Evolutionary conservation across 2,329 filamentous ascomycete species (phyloP).

Genomic region (Incumbomyces lentus): DNA sequence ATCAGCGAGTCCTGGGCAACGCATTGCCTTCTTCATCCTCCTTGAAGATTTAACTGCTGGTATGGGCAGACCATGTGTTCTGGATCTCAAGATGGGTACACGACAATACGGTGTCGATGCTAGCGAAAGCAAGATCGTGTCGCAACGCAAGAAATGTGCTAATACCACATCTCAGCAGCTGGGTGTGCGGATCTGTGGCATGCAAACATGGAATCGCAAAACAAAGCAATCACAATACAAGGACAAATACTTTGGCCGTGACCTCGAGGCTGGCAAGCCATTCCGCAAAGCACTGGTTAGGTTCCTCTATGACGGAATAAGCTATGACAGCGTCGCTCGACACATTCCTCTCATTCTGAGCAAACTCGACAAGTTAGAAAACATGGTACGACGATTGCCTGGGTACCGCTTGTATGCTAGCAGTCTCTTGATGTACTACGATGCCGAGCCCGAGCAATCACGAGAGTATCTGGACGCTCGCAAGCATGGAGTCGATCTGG

Average conservation of each 20-base stretch:
- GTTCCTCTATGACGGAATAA: conserved; percentile 84
- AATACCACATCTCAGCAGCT: conserved; percentile 84
- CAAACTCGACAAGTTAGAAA: conserved; percentile 73
- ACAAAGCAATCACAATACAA: conserved; percentile 84
- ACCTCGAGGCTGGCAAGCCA: conserved; percentile 74
- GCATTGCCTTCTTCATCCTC: conserved; percentile 85
- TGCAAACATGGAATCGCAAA: conserved; percentile 89
- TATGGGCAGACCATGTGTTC: conserved; percentile 92
- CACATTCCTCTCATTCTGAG: conserved; percentile 82
- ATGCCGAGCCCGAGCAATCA: conserved; percentile 55
- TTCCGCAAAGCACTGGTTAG: conserved; percentile 80
- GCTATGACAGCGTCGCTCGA: conserved; percentile 65
- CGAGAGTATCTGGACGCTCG: conserved; percentile 18
- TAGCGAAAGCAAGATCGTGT: conserved; percentile 80
- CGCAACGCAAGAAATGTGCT: conserved; percentile 85
- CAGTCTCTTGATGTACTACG: conserved; percentile 89
- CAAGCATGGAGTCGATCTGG: conserved; percentile 17
- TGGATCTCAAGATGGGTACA: conserved; percentile 98
- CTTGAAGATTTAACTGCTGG: conserved; percentile 91
- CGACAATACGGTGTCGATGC: conserved; percentile 93
- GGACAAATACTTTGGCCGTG: conserved; percentile 93
- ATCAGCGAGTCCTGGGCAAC: conserved; percentile 41
- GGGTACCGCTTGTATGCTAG: conserved; percentile 94
- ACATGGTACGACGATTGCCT: conserved; percentile 66
- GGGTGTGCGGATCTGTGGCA: conserved; percentile 85